Base-by-base conservation (phyloP, 1,284 basidiomycete species). In the Rhodotorula sp. region DNA sequence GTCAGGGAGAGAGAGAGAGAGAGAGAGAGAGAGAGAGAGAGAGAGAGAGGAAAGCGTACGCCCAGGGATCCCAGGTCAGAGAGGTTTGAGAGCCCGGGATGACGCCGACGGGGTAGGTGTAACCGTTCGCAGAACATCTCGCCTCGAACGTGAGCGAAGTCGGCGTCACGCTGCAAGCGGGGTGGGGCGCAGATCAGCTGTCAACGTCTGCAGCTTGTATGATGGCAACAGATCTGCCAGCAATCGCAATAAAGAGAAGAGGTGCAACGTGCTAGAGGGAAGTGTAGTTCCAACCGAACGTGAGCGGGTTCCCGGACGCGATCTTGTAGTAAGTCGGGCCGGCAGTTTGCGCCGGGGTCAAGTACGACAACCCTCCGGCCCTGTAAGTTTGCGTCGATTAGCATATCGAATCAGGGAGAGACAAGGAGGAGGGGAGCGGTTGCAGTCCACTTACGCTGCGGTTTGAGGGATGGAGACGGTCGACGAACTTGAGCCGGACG, bases 271-370 rank as follows among this genome's bases (percentile, higher is more conserved):
- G 70, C 72, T 87, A 83, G 33, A 95, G 82, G 72, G 84, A 84
- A 29, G 90, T 91, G 76, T 91, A 86, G 80, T 93, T 95, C 93
- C 93, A 96, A n/a, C 85, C 91, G 81, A 95, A 92, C 29, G 92
- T 95, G 78, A 95, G 85, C 68, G 84, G 84, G 77, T 91, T 85
- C 59, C 84, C 84, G 0, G 44, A 18, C 2, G 73, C 91, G 76
- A 97, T 90, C 84, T 96, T 95, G 85, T 89, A 95, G 83, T 86
- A 97, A 10, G 91, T 91, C 6, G 88, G 87, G 30, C 87, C 79
- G 26, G 69, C 87, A 17, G 89, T 88, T 74, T 87, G 85, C 0
- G 91, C 88, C 1, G 93, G 93, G 79, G 91, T 85, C 42, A 89
- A 90, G 79, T 91, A 87, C 67, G 86, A 84, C 69, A 91, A 80